Base-by-base conservation (phyloP, 306 rosid genomes). In the Quillaja saponaria region DNA sequence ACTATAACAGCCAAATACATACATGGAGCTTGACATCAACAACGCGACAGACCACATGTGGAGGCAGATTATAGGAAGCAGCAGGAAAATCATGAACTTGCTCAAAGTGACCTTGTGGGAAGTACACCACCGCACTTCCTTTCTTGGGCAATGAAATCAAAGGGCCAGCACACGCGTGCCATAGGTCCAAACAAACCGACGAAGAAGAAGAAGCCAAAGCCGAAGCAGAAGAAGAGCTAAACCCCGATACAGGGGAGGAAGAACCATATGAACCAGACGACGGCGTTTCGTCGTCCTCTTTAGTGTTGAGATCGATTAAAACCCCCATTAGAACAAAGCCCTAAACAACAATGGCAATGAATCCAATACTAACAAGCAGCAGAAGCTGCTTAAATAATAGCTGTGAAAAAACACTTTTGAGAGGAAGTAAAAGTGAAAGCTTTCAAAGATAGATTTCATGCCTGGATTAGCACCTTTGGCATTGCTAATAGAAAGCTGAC, bases 121-220 rank as follows among this genome's bases (percentile, higher is more conserved):
- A 67, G 76, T 94, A 94, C 21, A 94, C 96, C 34, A 94, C 95
- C 49, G 87, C 72, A 52, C 78, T 85, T 7, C 96, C 95, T 67
- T 89, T 94, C 82, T 85, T 89, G 0, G 99, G 97, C 48, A 94
- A 59, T 15, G 97, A 89, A 77, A 87, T 87, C 76, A 87, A 59
- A 17, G 99, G 99, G 3, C 99, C 99, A 0, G 99, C 99, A 74
- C 97, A 94, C 0, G 99, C 99, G 68, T 94, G 99, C 99, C 97
- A 94, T 2, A 94, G 86, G 76, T 94, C 97, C 86, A 94, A 75
- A 77, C 99, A 89, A 61, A 89, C 89, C 7, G 98, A 73, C 34
- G 77, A 9, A 51, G 67, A 42, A 11, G 77, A 34, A 37, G 76
- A 34, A 40, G 85, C 64, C 3, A 77, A 42, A 18, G 79, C 75